Evolutionary conservation across 805 yeast genomes (phyloP).

Genomic region (Saturnispora ahearnii): DNA sequence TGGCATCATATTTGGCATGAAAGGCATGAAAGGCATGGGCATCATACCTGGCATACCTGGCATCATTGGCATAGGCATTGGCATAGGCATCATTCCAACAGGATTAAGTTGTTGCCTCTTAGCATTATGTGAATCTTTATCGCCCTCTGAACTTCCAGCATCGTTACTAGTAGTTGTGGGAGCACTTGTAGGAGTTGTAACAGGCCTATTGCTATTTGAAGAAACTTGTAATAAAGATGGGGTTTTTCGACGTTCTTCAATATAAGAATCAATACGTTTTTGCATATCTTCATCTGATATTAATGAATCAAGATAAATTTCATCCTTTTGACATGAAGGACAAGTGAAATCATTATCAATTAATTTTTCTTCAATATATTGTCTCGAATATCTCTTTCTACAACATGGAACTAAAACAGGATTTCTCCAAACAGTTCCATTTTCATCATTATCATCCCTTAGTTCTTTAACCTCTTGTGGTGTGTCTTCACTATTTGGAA

Average conservation of each 20-base stretch:
- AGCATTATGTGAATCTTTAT: slow-evolving; percentile 10
- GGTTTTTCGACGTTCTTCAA: slow-evolving; percentile 26
- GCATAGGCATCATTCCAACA: slow-evolving; percentile 9
- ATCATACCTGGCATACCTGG: slow-evolving; percentile 23
- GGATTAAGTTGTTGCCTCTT: slow-evolving; percentile 14
- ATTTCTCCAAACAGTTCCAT: slow-evolving; percentile 50
- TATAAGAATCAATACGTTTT: slow-evolving; percentile 42
- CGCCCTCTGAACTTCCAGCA: not conserved
- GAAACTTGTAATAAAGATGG: not conserved
- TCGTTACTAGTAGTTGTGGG: not conserved
- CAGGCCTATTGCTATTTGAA: not conserved
- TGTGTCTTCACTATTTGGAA: slow-evolving; percentile 14
- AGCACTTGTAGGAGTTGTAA: not conserved
- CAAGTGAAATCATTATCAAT: slow-evolving; percentile 83
- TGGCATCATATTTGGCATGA: slow-evolving; percentile 3
- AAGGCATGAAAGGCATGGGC: slow-evolving; percentile 28
- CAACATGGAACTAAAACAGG: slow-evolving; percentile 81
- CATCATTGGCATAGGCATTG: slow-evolving; percentile 10
- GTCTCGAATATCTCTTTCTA: slow-evolving; percentile 45
- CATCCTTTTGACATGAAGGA: slow-evolving; percentile 74
- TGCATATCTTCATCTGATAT: slow-evolving; percentile 52
- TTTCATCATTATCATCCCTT: slow-evolving; percentile 51
- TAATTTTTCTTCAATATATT: slow-evolving; percentile 53
- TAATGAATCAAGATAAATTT: slow-evolving; percentile 67
- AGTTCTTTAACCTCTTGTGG: slow-evolving; percentile 51